Percentiles rank a stretch among this genome's conserved stretches.
phyloP scores from a whole-genome alignment of 176 grass and related monocot species.

The Carex pumila region DNA sequence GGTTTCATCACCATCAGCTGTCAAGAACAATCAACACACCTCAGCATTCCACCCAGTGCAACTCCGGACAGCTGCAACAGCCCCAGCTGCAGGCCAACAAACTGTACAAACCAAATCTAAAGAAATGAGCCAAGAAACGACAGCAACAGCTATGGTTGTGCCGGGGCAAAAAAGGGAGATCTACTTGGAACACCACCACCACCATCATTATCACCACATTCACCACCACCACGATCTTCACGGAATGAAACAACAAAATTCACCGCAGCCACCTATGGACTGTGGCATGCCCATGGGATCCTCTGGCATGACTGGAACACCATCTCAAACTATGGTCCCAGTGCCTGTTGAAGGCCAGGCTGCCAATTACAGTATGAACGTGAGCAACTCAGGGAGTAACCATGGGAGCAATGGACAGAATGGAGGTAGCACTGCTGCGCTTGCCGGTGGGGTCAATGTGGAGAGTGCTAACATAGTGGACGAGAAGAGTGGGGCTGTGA shows the following conservation, averaged over 20 bases:
- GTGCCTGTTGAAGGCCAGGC: conserved; percentile 55
- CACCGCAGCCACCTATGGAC: neutral
- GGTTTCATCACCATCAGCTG: conserved; percentile 33
- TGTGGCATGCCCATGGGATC: conserved; percentile 13
- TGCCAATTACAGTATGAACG: conserved; percentile 52
- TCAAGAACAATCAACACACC: conserved; percentile 40
- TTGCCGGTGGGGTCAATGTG: conserved; percentile 38
- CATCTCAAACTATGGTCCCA: conserved; percentile 34
- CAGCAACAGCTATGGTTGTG: conserved; percentile 14
- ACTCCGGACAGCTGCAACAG: conserved; percentile 18
- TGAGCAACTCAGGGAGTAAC: conserved; percentile 68
- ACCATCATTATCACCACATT: conserved; percentile 36
- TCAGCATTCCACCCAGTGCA: conserved; percentile 75
- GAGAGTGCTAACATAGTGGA: conserved; percentile 36
- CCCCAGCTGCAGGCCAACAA: conserved; percentile 11
- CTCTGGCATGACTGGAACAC: conserved; percentile 16
- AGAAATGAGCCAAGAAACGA: conserved; percentile 11
- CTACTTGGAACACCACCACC: conserved; percentile 38
- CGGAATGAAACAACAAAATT: conserved; percentile 18
- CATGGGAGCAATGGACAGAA: conserved; percentile 59
- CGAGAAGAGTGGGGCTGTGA: conserved; percentile 31
- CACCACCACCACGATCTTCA: conserved; percentile 30
- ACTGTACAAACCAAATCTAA: conserved; percentile 32
- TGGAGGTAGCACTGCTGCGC: conserved; percentile 30
- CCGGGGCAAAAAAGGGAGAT: conserved; percentile 39